Conservation (phyloP, 805 yeast species). For the Schwanniomyces occidentalis region DNA sequence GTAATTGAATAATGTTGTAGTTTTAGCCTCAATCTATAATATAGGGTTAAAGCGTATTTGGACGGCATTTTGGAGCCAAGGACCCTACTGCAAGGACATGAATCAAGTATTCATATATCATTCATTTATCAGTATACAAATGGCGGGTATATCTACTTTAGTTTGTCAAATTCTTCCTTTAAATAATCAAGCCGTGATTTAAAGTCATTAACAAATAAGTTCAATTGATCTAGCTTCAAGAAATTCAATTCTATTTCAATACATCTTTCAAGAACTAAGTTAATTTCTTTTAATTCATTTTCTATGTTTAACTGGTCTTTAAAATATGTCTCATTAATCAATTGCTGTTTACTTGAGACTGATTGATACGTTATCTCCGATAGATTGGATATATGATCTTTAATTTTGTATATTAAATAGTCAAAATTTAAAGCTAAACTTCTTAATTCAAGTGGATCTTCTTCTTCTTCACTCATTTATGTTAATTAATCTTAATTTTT, state of each 20-base stretch:
- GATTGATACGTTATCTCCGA: conserved; percentile 40
- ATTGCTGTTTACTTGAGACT: conserved; percentile 31
- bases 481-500: no score
- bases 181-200: conserved; percentile 32
- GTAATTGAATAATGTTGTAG: neutral
- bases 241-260: conserved; percentile 52
- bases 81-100: no score
- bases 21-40: neutral
- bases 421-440: conserved; percentile 63
- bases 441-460: conserved; percentile 65
- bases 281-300: conserved; percentile 39
- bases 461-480: conserved; percentile 16
- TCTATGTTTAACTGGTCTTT: conserved; percentile 31
- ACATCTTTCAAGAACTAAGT: conserved; percentile 43
- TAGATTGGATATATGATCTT: conserved; percentile 51
- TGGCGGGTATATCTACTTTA: no score
- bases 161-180: conserved; percentile 25
- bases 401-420: conserved; percentile 61
- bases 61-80: no score
- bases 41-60: no score
- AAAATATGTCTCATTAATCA: conserved; percentile 23
- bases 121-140: no score
- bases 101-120: no score
- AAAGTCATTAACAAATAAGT: conserved; percentile 41
- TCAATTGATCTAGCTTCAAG: conserved; percentile 53